Evolutionary conservation across 192 early-diverging fungal species (phyloP), one percentile per base, ranked within the genome.

Genomic region (Gorgonomyces haynaldii): DNA sequence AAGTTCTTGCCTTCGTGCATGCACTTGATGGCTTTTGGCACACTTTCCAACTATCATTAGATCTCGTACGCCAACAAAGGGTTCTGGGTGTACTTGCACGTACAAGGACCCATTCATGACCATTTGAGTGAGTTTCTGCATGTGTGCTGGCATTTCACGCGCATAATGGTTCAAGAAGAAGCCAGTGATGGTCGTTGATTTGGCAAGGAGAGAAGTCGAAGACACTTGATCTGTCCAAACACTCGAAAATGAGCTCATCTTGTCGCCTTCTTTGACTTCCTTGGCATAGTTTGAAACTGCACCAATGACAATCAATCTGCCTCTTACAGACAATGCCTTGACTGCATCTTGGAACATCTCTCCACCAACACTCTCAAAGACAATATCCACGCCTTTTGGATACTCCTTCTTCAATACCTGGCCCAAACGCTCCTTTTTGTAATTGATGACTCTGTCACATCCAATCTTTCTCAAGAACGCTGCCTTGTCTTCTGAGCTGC

Each of bases 301-400:
- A 10, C 60, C 57, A 35, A 63, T 62, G 28, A 70, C 42, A 42
- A 62, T 56, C 35, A 66, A 26, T 0, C 61, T 42, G 4, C 48
- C 56, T 34, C 50, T 52, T 21, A 62, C 42, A 12, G 57, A 56
- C 7, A 69, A 49, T 48, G 45, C 49, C 23, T 46, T 52, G 20
- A 70, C 45, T 25, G 67, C 65, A 17, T 53, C 54, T 25, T 66
- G 50, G 26, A 79, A 61, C 54, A 65, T 72, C 28, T 73, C 44
- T 5, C 76, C 76, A 27, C 76, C 76, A 13, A 79, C 67, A 15
- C 49, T 56, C 50, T 79, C 76, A 63, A 65, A 79, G 1, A 79
- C 65, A 37, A 79, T 65, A 46, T 79, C 70, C 19, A 76, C 54
- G 10, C 76, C 76, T 20, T 53, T 51, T 26, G 67, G 69, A 44